These are phyloP conservation scores for Coemansia sp. DNA, from an alignment of 192 early-diverging fungal genomes.

Conservation along the genomic window DNA sequence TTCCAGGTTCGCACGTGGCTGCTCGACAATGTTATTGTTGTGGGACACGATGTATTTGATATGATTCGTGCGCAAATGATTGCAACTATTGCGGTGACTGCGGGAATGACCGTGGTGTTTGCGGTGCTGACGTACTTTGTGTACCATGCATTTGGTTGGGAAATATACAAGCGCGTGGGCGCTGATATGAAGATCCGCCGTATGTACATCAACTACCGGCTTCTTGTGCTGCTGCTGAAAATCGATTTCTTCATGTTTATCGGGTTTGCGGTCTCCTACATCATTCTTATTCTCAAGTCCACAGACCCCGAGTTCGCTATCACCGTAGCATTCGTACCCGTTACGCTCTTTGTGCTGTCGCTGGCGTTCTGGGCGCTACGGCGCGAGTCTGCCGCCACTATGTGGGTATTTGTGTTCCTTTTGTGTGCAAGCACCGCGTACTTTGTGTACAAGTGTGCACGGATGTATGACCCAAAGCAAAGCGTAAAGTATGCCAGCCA, in stretches of 20 bases:
- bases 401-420: constrained; percentile 50
- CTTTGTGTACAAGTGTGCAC: constrained; percentile 53
- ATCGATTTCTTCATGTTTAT: constrained; percentile 56
- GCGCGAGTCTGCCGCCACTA: constrained; percentile 30
- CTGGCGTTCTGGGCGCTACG: constrained; percentile 54
- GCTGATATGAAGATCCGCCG: constrained; percentile 57
- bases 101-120: constrained; percentile 32
- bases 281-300: constrained; percentile 59
- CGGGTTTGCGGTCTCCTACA: constrained; percentile 57
- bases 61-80: constrained; percentile 34
- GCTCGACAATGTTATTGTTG: constrained; percentile 9
- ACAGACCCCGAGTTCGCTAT: constrained; percentile 54
- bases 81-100: constrained; percentile 36
- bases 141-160: constrained; percentile 57
- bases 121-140: constrained; percentile 52
- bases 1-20: constrained; percentile 47
- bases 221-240: constrained; percentile 54
- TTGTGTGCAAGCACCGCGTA: constrained; percentile 48
- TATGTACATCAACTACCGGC: constrained; percentile 55
- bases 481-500: constrained; percentile 42
- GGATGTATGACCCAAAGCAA: constrained; percentile 55
- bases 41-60: constrained; percentile 14
- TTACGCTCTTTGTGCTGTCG: constrained; percentile 44
- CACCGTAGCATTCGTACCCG: constrained; percentile 46
- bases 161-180: constrained; percentile 58